These are phyloP conservation scores for Fusarium sulawesiense DNA, from an alignment of 2,329 filamentous ascomycete genomes.

Conservation along the genomic window DNA sequence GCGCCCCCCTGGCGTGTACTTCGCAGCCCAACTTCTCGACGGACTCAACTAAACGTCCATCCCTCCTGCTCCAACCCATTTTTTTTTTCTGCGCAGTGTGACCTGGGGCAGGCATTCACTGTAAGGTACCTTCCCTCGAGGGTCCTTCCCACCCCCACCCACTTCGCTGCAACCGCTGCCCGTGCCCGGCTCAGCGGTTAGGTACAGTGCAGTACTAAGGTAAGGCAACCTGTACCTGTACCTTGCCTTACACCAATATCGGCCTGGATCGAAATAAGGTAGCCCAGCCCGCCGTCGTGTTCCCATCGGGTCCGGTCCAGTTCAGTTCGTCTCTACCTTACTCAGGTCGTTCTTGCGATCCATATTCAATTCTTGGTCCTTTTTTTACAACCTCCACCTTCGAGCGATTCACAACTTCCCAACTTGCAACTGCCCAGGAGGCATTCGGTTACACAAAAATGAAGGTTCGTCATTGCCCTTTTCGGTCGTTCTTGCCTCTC, in stretches of 20 bases:
- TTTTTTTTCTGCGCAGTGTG: not conserved
- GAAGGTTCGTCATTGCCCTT: slow-evolving; percentile 51
- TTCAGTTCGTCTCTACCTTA: slow-evolving; percentile 3
- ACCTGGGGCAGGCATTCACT: slow-evolving; percentile 23
- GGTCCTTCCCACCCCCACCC: slow-evolving; percentile 26
- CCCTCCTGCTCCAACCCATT: not conserved
- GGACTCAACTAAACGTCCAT: not conserved
- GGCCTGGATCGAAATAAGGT: slow-evolving; percentile 43
- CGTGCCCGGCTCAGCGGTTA: slow-evolving; percentile 30
- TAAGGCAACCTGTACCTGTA: not conserved
- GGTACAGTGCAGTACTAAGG: slow-evolving; percentile 1
- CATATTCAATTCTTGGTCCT: slow-evolving; percentile 28
- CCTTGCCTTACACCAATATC: slow-evolving; percentile 21
- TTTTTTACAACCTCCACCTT: slow-evolving; percentile 39
- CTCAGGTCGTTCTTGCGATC: slow-evolving; percentile 12
- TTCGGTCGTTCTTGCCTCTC: slow-evolving; percentile 28
- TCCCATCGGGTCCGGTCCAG: slow-evolving; percentile 1
- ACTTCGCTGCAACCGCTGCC: slow-evolving; percentile 32
- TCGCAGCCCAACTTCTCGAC: slow-evolving; percentile 1
- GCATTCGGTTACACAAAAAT: slow-evolving; percentile 51
- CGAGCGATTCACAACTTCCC: slow-evolving; percentile 41
- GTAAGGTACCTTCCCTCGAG: slow-evolving; percentile 33
- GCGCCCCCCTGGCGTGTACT: slow-evolving; percentile 25
- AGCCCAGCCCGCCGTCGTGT: slow-evolving; percentile 33
- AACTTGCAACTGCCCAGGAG: slow-evolving; percentile 46